Conservation (phyloP, 345 rosid genomes). For the Pistacia integerrima region DNA sequence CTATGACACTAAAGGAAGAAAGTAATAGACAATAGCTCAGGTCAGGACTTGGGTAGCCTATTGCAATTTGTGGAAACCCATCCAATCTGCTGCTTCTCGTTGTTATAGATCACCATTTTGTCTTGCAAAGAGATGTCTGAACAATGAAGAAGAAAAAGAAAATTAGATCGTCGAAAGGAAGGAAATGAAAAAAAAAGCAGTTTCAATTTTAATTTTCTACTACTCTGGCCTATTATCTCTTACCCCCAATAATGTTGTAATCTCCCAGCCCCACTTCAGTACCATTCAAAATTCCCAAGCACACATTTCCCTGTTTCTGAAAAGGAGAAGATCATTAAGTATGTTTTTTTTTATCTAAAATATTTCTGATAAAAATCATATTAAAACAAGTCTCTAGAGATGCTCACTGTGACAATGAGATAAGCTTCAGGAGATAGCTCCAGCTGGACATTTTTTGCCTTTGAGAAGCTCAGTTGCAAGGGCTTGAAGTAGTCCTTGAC, state of each 20-base stretch:
- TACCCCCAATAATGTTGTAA: slow-evolving; percentile 72
- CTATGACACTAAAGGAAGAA: slow-evolving; percentile 22
- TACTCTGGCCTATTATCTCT: slow-evolving; percentile 4
- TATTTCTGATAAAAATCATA: no score
- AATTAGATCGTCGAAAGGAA: background rate
- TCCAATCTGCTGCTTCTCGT: slow-evolving; percentile 70
- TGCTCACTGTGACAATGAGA: slow-evolving; percentile 74
- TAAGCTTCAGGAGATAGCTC: slow-evolving; percentile 69
- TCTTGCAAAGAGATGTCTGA: slow-evolving; percentile 67
- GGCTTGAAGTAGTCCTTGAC: slow-evolving; percentile 64
- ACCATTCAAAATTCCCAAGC: slow-evolving; percentile 82
- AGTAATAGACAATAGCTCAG: slow-evolving; percentile 32
- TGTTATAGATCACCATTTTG: slow-evolving; percentile 73
- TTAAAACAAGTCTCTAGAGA: background rate
- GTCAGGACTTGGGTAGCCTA: slow-evolving; percentile 67
- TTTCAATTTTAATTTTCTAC: background rate
- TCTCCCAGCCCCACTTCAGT: slow-evolving; percentile 49
- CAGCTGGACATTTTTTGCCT: slow-evolving; percentile 50
- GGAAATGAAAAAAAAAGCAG: background rate
- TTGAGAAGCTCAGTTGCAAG: slow-evolving; percentile 49
- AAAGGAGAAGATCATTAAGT: background rate
- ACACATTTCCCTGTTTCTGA: slow-evolving; percentile 77
- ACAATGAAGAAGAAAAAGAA: background rate
- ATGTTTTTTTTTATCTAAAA: background rate
- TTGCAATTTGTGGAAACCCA: slow-evolving; percentile 63